phyloP scores from a whole-genome alignment of 228 moss, liverwort and hornwort genomes.

The Sphagnum magellanicum region DNA sequence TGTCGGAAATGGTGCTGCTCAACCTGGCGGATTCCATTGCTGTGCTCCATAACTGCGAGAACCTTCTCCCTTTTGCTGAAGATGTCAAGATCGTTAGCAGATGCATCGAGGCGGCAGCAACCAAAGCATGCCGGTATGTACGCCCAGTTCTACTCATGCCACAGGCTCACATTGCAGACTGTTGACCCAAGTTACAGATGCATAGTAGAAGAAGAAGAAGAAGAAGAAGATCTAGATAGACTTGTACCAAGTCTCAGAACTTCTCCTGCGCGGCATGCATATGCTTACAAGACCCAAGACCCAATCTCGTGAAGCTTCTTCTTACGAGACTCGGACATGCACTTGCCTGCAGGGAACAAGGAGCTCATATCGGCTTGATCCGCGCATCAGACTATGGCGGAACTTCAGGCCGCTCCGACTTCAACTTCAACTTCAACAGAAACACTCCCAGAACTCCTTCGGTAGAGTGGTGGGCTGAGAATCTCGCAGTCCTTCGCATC shows the following conservation, averaged over 20 bases:
- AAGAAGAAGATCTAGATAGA: too few species aligned
- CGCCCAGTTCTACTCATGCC: not conserved
- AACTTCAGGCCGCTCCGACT: constrained; percentile 32
- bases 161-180: too few species aligned
- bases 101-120: constrained; percentile 57
- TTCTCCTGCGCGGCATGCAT: too few species aligned
- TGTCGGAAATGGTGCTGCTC: constrained; percentile 52
- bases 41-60: constrained; percentile 61
- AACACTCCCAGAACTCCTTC: constrained; percentile 43
- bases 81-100: constrained; percentile 56
- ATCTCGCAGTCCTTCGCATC: constrained; percentile 75
- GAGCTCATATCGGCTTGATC: constrained; percentile 18
- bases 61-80: constrained; percentile 56
- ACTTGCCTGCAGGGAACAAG: constrained; percentile 27
- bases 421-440: constrained; percentile 58
- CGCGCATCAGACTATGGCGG: constrained; percentile 44
- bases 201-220: too few species aligned
- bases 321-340: too few species aligned
- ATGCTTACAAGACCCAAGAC: too few species aligned
- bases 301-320: too few species aligned
- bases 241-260: too few species aligned
- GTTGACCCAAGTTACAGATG: too few species aligned
- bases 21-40: constrained; percentile 62
- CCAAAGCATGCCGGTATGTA: constrained; percentile 58
- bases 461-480: constrained; percentile 93